Percentiles rank a stretch among this genome's conserved stretches.
phyloP scores from a whole-genome alignment of 2,329 filamentous ascomycete species.

The Alternaria hordeiaustralica region DNA sequence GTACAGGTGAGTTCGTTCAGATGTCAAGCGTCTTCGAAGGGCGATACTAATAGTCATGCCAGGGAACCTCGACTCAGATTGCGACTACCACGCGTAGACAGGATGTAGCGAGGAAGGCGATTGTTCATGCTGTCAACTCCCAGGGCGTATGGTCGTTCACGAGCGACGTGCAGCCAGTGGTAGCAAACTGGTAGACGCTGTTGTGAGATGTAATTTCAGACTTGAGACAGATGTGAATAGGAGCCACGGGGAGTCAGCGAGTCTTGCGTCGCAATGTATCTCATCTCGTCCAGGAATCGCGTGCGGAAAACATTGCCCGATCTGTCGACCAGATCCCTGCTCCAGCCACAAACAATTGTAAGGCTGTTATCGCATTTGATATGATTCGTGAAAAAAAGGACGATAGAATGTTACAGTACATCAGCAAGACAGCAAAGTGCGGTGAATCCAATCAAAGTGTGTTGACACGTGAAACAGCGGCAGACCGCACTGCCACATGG shows the following conservation, averaged over 20 bases:
- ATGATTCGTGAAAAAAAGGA: too few relatives aligned
- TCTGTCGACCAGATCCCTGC: slow-evolving; percentile 1
- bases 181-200: slow-evolving; percentile 1
- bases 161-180: slow-evolving; percentile 2
- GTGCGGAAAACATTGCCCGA: slow-evolving; percentile 5
- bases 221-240: too few relatives aligned
- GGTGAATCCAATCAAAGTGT: not conserved
- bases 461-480: not conserved
- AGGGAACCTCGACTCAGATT: not conserved
- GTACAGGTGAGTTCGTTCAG: slow-evolving; percentile 1
- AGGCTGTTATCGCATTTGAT: too few relatives aligned
- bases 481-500: slow-evolving; percentile 12
- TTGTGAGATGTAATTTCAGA: not conserved
- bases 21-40: not conserved
- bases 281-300: not conserved
- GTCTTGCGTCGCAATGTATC: not conserved
- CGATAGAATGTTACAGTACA: not conserved
- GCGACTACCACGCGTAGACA: slow-evolving; percentile 1
- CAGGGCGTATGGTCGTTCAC: slow-evolving; percentile 13
- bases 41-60: not conserved
- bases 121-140: slow-evolving; percentile 11
- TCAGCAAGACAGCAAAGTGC: not conserved
- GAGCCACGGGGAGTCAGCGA: not conserved
- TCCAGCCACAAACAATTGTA: not conserved
- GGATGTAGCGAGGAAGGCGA: slow-evolving; percentile 4